Evolutionary conservation across 176 grass and related monocot species (phyloP), one percentile per base, ranked within the genome.

Genomic region (Miscanthus lutarioriparius): DNA sequence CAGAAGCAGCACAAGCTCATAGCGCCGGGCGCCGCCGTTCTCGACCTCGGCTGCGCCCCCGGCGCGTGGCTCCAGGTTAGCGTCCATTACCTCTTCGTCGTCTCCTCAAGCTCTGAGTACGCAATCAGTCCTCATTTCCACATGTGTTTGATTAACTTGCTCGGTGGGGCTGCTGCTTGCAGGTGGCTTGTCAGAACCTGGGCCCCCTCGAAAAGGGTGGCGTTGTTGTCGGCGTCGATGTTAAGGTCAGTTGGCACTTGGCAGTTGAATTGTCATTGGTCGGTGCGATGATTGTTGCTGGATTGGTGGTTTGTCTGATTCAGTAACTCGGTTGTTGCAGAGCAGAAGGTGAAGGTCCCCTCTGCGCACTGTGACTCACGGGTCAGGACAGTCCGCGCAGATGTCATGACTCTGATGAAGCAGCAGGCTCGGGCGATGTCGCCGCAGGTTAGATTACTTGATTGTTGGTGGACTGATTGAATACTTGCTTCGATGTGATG

Each of bases 341-440:
- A 91, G 72, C 91, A 98, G 96, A 93, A 92, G 73, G 89, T 98
- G 73, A 95, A 98, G 69, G 91, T 92, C 27, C 96, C 93, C 44
- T 92, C 89, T 17, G 82, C 91, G 12, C 96, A 95, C 68, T 98
- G 96, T 36, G 91, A 98, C 73, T 93, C 83, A 0, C 70, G 93
- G 79, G 86, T 95, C 72, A 90, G 87, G 78, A 93, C 93, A 0
- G 25, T 98, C 9, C 78, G 87, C 51, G 87, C 87, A 9, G 88
- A 98, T 67, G 87, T 98, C 44, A 95, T 93, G 93, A 64, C 85
- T 35, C 14, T 98, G 54, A 80, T 95, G 86, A 98, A 95, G 80
- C 44, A 74, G 58, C 89, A 91, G 86, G 89, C 81, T 10, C 70
- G 76, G 39, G 72, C 80, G 0, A 85, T 98, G 89, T 92, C 93